These are phyloP conservation scores for Pistacia atlantica DNA, from an alignment of 345 rosid genomes.

Conservation along the genomic window DNA sequence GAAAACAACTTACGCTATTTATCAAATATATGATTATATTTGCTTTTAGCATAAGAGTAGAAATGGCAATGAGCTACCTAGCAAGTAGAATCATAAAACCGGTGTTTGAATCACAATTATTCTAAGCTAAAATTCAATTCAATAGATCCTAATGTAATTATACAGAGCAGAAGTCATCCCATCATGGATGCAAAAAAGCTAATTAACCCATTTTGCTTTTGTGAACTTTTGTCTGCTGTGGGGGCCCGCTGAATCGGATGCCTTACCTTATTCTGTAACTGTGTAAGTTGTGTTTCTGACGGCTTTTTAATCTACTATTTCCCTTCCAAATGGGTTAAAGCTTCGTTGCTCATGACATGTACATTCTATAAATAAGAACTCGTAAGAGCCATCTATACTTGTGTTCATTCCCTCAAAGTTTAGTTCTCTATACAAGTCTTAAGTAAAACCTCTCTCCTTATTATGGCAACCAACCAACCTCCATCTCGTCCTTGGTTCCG, in stretches of 20 bases:
- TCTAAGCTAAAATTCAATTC: conserved; percentile 6
- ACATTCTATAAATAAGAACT: conserved; percentile 28
- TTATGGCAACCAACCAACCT: conserved; percentile 48
- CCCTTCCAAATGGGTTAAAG: not conserved
- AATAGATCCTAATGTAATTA: not conserved
- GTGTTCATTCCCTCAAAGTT: conserved; percentile 5
- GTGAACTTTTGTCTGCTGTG: conserved; percentile 34
- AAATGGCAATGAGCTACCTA: not conserved
- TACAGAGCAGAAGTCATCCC: not conserved
- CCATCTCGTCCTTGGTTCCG: conserved; percentile 62
- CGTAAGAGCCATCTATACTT: not conserved
- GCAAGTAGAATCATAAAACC: not conserved
- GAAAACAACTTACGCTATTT: not conserved
- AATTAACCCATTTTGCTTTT: conserved; percentile 40
- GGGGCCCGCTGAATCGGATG: conserved; percentile 44
- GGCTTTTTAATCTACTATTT: not conserved
- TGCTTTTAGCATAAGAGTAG: not conserved
- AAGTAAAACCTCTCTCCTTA: not conserved
- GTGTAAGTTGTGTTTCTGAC: conserved; percentile 6
- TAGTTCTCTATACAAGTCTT: not conserved
- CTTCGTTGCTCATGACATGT: not conserved
- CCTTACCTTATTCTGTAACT: conserved; percentile 30
- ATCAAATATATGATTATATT: not conserved
- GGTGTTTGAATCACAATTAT: not conserved
- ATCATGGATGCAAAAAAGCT: not conserved